Percentiles rank a stretch among this genome's conserved stretches.
Conservation (phyloP, 148 eudicot species). For the Rhododendron griersonianum region DNA sequence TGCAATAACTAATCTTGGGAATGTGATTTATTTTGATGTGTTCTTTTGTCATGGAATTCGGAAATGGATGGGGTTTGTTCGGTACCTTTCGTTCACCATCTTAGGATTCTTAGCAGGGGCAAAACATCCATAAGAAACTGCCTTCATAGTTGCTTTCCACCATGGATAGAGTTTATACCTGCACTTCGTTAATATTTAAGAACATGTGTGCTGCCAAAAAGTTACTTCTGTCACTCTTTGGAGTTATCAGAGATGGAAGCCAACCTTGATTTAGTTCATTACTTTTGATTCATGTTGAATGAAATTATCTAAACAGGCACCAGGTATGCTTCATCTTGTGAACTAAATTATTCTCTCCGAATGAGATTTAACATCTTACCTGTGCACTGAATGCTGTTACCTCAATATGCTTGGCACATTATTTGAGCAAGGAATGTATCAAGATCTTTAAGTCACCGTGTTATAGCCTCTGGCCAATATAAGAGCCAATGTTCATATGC, state of each 20-base stretch:
- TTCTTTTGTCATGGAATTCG: not conserved
- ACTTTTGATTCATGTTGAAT: not conserved
- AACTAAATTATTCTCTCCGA: not conserved
- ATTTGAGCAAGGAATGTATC: not conserved
- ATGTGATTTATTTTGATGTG: not conserved
- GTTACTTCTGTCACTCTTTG: not conserved
- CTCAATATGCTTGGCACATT: not conserved
- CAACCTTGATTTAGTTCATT: not conserved
- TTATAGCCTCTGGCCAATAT: not conserved
- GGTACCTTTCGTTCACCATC: not conserved
- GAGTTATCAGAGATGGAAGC: not conserved
- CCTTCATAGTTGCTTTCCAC: not conserved
- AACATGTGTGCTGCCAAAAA: not conserved
- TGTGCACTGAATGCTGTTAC: not conserved
- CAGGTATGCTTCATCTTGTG: not conserved
- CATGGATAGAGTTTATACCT: not conserved
- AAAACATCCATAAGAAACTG: slow-evolving; percentile 1
- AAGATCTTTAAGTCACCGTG: not conserved
- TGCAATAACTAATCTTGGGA: not conserved
- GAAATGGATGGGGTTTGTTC: not conserved
- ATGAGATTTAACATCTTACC: not conserved
- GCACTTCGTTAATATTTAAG: not conserved
- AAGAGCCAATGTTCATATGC: not conserved
- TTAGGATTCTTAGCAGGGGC: too few relatives aligned
- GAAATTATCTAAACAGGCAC: not conserved